Evolutionary conservation across 2,329 filamentous ascomycete genomes (phyloP).

Genomic region (Plectosphaerella plurivora): DNA sequence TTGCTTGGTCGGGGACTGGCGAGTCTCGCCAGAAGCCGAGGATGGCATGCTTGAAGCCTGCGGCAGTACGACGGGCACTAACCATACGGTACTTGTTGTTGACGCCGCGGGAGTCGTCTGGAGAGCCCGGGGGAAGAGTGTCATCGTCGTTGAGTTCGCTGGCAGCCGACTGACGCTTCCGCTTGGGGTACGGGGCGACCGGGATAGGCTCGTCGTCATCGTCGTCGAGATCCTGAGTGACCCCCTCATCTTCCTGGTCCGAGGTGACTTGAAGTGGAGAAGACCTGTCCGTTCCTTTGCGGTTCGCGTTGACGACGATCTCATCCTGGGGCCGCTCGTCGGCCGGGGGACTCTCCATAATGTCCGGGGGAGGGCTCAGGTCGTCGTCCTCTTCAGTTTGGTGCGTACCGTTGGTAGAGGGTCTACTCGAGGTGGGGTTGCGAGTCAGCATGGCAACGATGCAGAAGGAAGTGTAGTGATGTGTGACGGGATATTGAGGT

Average conservation of each 20-base stretch:
- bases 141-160: conserved; percentile 45
- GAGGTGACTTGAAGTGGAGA: conserved; percentile 27
- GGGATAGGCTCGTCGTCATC: neutral
- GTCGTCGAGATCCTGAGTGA: neutral
- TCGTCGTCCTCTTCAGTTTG: conserved; percentile 32
- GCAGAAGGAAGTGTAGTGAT: too few relatives aligned
- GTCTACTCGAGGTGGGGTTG: conserved; percentile 4
- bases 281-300: conserved; percentile 30
- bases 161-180: conserved; percentile 45
- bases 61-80: conserved; percentile 1
- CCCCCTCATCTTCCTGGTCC: conserved; percentile 25
- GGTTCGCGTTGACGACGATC: conserved; percentile 44
- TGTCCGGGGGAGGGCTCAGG: conserved; percentile 39
- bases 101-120: conserved; percentile 21
- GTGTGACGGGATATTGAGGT: too few relatives aligned
- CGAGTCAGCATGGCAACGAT: too few relatives aligned
- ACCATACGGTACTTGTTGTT: conserved; percentile 2
- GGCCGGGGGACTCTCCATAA: conserved; percentile 28
- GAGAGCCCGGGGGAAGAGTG: conserved; percentile 14
- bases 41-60: conserved; percentile 29
- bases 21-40: conserved; percentile 61
- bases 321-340: conserved; percentile 43
- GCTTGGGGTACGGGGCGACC: conserved; percentile 41
- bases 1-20: conserved; percentile 36
- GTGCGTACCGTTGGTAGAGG: conserved; percentile 13